phyloP scores from a whole-genome alignment of 75 land plant species.

The Pinus tabuliformis region DNA sequence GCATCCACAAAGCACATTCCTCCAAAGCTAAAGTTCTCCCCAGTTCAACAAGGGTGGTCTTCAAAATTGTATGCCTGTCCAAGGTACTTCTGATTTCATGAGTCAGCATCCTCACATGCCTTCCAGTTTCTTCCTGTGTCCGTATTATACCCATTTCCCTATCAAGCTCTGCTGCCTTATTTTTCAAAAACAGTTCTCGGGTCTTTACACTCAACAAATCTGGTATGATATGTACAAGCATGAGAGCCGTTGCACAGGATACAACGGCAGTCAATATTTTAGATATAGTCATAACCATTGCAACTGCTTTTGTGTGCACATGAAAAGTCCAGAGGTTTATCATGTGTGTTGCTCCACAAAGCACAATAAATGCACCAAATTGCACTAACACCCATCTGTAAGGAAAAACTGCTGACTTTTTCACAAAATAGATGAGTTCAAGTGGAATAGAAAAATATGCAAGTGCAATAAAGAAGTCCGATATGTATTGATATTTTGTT shows the following conservation, averaged over 20 bases:
- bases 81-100: constrained; percentile 87
- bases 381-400: constrained; percentile 86
- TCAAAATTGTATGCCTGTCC: constrained; percentile 74
- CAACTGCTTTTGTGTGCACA: constrained; percentile 58
- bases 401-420: constrained; percentile 78
- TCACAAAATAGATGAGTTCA: constrained; percentile 80
- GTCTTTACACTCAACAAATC: constrained; percentile 76
- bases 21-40: constrained; percentile 70
- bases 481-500: constrained; percentile 77
- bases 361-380: constrained; percentile 85
- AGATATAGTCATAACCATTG: constrained; percentile 68
- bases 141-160: constrained; percentile 79
- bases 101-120: constrained; percentile 85
- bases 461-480: constrained; percentile 75
- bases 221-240: constrained; percentile 83
- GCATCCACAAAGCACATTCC: constrained; percentile 94
- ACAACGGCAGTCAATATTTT: constrained; percentile 71
- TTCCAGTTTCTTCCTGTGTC: constrained; percentile 79
- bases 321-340: constrained; percentile 76
- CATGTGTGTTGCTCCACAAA: constrained; percentile 84
- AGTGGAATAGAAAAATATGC: constrained; percentile 83
- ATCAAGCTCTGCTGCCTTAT: constrained; percentile 82
- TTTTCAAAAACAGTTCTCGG: constrained; percentile 57
- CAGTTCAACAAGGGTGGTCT: constrained; percentile 81
- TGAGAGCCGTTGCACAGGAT: constrained; percentile 77